Evolutionary conservation across 306 rosid genomes (phyloP), one percentile per base, ranked within the genome.

Genomic region (Fagus crenata): DNA sequence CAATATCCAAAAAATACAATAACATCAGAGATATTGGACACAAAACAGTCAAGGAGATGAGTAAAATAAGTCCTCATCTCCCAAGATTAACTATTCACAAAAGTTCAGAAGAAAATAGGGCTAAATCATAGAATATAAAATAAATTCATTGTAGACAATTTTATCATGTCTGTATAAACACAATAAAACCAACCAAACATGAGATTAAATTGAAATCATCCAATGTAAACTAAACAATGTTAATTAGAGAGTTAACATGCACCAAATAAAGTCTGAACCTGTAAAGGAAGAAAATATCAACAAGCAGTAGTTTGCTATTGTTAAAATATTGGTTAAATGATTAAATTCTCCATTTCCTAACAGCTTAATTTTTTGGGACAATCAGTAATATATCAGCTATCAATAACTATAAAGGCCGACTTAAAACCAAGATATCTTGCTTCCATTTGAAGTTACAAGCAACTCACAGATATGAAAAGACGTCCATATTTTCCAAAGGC

Each of bases 401-500:
- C 5, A 53, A 65, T 8, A 18, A 33, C 9, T 53, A 63, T 58
- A 43, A 65, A 67, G 73, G 31, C 28, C 58, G n/a, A 63, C 70
- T 70, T 32, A 53, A 46, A 60, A 78, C 55, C 55, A 70, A 39
- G 69, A 39, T 18, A 49, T 65, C 17, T 22, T 60, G 17, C n/a
- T 72, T 59, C 22, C 36, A 72, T 72, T 71, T 80, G 18, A 61
- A 68, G 43, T 74, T 67, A n/a, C 4, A 71, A 49, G 28, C 55
- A 81, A 87, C 95, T 89, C 85, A 93, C 98, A 40, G 95, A 89
- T 75, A 89, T 32, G 71, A 82, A 0, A 73, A 93, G 81, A 67
- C 91, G 89, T 28, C 95, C 97, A 77, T 75, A 85, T 89, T 67
- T 91, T 77, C 95, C 98, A 53, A 86, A 93, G 60, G 97, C 98